Conservation (phyloP, 345 rosid species). For the Eucalyptus sideroxylon region DNA sequence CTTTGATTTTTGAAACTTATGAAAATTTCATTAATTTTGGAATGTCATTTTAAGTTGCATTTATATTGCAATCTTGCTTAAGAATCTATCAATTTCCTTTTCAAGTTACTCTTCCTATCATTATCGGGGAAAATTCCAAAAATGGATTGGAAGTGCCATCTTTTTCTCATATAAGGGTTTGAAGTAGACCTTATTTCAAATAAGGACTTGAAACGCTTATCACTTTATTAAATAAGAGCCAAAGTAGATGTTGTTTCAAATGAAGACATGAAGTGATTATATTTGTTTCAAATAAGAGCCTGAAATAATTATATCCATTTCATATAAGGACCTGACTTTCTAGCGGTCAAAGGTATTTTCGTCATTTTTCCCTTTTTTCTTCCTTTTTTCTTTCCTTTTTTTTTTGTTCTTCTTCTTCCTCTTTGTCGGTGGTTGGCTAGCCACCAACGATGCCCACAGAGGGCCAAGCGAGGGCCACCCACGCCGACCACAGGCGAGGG, state of each 20-base stretch:
- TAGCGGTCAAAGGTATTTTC: rapidly evolving
- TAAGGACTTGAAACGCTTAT: rapidly evolving
- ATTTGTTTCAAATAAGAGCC: rapidly evolving
- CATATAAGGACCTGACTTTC: rapidly evolving
- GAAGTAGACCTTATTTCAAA: no score
- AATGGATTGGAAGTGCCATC: rapidly evolving
- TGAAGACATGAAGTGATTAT: no score
- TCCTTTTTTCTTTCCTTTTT: rapidly evolving
- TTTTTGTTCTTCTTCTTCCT: no score
- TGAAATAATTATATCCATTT: no score
- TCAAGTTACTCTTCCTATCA: not conserved
- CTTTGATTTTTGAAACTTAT: not conserved
- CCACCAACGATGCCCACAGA: rapidly evolving
- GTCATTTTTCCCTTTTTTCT: no score
- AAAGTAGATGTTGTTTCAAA: no score
- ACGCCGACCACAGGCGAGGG: rapidly evolving
- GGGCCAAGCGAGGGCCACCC: no score
- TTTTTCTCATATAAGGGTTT: no score
- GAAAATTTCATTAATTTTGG: not conserved
- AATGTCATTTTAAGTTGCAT: not conserved
- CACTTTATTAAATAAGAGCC: no score
- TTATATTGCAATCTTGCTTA: not conserved
- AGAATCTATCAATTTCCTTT: rapidly evolving
- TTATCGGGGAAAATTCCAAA: no score
- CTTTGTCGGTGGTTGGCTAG: rapidly evolving